A percentile compares a stretch with the other conserved stretches of the same genome.
These are phyloP conservation scores for Achlya hypogyna DNA, from an alignment of 352 stramenopile genomes.

Conservation along the genomic window DNA sequence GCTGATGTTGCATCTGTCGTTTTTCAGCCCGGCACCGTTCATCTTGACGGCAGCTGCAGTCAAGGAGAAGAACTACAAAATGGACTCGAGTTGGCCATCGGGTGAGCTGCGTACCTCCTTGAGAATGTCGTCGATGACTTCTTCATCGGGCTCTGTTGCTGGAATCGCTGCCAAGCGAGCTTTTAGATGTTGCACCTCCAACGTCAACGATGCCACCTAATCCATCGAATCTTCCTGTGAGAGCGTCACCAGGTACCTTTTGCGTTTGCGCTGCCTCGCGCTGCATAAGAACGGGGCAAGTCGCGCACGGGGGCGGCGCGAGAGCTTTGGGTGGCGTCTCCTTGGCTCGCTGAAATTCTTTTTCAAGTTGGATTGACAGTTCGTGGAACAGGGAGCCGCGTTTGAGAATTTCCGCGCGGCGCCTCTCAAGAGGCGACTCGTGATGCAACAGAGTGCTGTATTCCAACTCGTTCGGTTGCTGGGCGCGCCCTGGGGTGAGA, in stretches of 20 bases:
- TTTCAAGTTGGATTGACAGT: slow-evolving; percentile 3
- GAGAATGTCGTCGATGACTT: slow-evolving; percentile 5
- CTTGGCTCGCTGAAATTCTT: slow-evolving; percentile 14
- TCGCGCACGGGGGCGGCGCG: neutral
- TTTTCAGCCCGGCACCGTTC: slow-evolving; percentile 35
- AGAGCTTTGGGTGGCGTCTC: neutral
- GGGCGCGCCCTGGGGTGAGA: neutral
- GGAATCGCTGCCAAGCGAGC: neutral
- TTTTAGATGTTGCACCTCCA: slow-evolving; percentile 15
- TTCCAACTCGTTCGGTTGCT: neutral
- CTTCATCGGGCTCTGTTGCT: neutral
- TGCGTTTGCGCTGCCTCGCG: slow-evolving; percentile 4
- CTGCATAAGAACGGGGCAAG: slow-evolving; percentile 2
- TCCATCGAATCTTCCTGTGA: neutral
- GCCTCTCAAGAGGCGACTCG: slow-evolving; percentile 2
- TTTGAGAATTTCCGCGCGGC: slow-evolving; percentile 7
- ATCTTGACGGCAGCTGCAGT: slow-evolving; percentile 50
- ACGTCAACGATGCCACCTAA: slow-evolving; percentile 13
- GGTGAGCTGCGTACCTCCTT: slow-evolving; percentile 5
- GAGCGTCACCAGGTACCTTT: neutral
- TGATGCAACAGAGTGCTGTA: slow-evolving; percentile 1
- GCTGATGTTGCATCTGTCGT: slow-evolving; percentile 51
- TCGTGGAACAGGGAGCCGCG: slow-evolving; percentile 12
- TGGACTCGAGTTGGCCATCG: neutral
- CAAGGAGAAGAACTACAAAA: slow-evolving; percentile 45